phyloP scores from a whole-genome alignment of 164 flowering plant genomes.

The Vitis rupestris region DNA sequence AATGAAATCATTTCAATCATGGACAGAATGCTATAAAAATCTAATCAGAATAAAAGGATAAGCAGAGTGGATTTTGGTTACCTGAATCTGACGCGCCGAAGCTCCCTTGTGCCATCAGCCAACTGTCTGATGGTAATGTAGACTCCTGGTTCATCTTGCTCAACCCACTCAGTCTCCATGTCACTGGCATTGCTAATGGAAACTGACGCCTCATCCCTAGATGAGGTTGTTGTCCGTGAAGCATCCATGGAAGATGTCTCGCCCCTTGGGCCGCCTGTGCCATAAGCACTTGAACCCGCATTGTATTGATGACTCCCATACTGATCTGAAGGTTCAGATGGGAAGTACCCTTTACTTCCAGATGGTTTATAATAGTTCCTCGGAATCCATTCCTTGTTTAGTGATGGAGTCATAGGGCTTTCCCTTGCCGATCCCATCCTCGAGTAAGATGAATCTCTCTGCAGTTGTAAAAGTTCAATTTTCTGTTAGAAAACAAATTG shows the following conservation, averaged over 20 bases:
- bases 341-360: constrained; percentile 44
- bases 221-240: constrained; percentile 80
- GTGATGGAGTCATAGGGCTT: constrained; percentile 66
- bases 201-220: constrained; percentile 84
- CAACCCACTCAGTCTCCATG: constrained; percentile 90
- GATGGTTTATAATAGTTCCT: constrained; percentile 49
- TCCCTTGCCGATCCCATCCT: constrained; percentile 76
- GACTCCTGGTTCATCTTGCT: constrained; percentile 95
- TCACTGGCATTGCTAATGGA: constrained; percentile 91
- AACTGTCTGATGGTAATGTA: constrained; percentile 92
- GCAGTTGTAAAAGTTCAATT: constrained; percentile 17
- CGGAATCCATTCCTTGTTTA: constrained; percentile 62
- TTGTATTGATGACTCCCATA: constrained; percentile 35
- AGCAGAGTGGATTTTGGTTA: constrained; percentile 18
- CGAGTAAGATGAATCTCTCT: constrained; percentile 81
- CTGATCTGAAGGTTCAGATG: constrained; percentile 39
- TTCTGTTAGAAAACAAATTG: not conserved
- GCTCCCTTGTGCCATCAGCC: constrained; percentile 89
- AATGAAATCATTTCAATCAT: not conserved
- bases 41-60: not conserved
- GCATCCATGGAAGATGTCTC: constrained; percentile 71
- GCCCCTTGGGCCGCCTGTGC: constrained; percentile 37
- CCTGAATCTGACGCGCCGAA: constrained; percentile 98
- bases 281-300: constrained; percentile 48
- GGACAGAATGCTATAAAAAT: no score